Conservation (phyloP, 345 rosid species). For the Syzygium jambos region DNA sequence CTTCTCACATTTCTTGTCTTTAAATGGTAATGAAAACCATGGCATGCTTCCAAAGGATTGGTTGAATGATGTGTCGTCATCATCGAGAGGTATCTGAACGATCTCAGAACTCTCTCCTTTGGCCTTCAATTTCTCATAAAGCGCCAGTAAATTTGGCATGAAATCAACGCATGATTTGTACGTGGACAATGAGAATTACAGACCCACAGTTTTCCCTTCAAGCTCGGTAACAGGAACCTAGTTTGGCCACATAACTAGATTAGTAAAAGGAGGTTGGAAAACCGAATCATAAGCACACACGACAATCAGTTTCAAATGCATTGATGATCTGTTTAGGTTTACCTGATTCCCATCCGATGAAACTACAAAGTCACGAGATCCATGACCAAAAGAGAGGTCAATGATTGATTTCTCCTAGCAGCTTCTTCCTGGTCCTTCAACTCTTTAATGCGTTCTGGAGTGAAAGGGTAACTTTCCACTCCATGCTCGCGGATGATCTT, state of each 20-base stretch:
- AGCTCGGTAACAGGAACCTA: conserved; percentile 8
- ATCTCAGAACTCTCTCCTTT: conserved; percentile 12
- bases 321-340: not conserved
- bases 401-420: conserved; percentile 48
- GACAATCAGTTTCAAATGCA: not conserved
- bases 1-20: not conserved
- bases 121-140: conserved; percentile 8
- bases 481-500: conserved; percentile 49
- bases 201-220: conserved; percentile 10
- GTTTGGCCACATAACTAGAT: not conserved
- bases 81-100: conserved; percentile 11
- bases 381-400: conserved; percentile 46
- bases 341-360: conserved; percentile 49
- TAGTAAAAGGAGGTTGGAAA: not conserved
- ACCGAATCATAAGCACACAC: not conserved
- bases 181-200: conserved; percentile 6
- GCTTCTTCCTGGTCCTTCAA: conserved; percentile 51
- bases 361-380: conserved; percentile 48
- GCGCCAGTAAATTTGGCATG: not conserved
- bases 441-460: conserved; percentile 42
- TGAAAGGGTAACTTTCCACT: conserved; percentile 59
- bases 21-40: conserved; percentile 16
- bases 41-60: conserved; percentile 8
- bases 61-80: not conserved
- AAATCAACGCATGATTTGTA: not conserved